Base-by-base conservation (phyloP, 805 yeast species). In the Candida silvicultrix region DNA sequence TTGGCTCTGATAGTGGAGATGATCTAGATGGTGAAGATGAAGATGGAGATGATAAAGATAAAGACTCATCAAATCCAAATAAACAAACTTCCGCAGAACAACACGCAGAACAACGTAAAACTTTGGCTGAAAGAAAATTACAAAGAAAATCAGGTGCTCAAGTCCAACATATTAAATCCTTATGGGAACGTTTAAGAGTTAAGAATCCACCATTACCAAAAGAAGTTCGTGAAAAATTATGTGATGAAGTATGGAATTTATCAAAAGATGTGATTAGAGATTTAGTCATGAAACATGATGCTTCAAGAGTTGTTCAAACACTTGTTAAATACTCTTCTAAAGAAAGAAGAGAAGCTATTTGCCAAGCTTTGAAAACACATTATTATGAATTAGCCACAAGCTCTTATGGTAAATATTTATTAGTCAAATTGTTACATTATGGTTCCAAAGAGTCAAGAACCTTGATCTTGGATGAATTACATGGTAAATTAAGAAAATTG, bases 291-390 rank as follows among this genome's bases (percentile, higher is more conserved):
- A 89, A 94, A 71, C 99, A 92, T 63, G 98, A 92, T 72, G 92
- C 97, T 10, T 88, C 97, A 21, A 80, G 99, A 70, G 92, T 92
- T 46, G 95, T 92, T 38, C 99, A 92, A 68, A 89, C 97, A 2
- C 75, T 92, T 54, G 83, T 92, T 50, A 92, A 92, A 65, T 89
- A 86, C 63, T 82, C 94, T 12, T 72, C 85, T 35, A 87, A 83
- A 59, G 87, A 81, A 43, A 81, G 89, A 69, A 80, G 96, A 68
- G 83, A 80, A 22, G 71, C 71, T 21, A 80, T 92, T 51, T 83
- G 84, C 16, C 55, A 65, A 44, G 73, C 89, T 3, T 71, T 92
- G 55, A 84, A 82, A 63, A 94, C 95, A 16, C 73, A 78, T 60
- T 88, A 73, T 64, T 87, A 86, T 61, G 81, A 79, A 43, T 73